Evolutionary conservation across 1,284 basidiomycete genomes (phyloP), one percentile per base, ranked within the genome.

Genomic region (Exsudoporus floridanus): DNA sequence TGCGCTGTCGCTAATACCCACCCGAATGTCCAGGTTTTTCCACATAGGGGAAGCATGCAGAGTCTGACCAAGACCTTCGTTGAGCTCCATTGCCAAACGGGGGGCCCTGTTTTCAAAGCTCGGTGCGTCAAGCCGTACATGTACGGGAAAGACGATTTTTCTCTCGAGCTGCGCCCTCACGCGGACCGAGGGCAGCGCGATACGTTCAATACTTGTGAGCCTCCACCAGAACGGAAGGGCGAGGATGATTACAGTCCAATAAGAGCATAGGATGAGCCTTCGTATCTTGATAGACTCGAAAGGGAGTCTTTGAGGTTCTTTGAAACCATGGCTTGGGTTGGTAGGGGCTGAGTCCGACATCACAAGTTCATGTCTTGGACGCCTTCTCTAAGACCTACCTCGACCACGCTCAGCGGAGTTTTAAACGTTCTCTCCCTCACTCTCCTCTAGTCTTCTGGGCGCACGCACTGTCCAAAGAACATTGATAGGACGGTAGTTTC

Each of bases 191-290:
- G 93, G 92, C 16, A 96, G 73, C 0, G 86, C 75, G 14, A 90
- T 77, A 28, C 92, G 81, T 66, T 92, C 80, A 36, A 96, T 94
- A 56, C 88, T 89, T 3, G 94, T 96, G 21, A 89, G 86, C 42
- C 76, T 78, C 91, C 90, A 96, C 94, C 94, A 97, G 41, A 90
- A 77, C 5, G 94, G 94, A 18, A 92, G 53, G 2, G 86, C 84
- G 7, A 90, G 71, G 21, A 94, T 57, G 21, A 94, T 76, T 31
- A 92, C 73, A 28, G 80, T 54, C 80, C 92, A 92, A 68, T 94
- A 95, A 0, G 87, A 82, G 6, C 77, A 69, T 52, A 92, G 76
- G 53, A 91, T 84, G 41, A 70, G 71, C 58, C 84, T 72, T 46
- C 84, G 77, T 51, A 76, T 73, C 40, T 59, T 60, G 54, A 72